A percentile compares a stretch with the other conserved stretches of the same genome.
These are phyloP conservation scores for Scenedesmus sp. DNA, from an alignment of 163 green algal genomes.

Conservation along the genomic window DNA sequence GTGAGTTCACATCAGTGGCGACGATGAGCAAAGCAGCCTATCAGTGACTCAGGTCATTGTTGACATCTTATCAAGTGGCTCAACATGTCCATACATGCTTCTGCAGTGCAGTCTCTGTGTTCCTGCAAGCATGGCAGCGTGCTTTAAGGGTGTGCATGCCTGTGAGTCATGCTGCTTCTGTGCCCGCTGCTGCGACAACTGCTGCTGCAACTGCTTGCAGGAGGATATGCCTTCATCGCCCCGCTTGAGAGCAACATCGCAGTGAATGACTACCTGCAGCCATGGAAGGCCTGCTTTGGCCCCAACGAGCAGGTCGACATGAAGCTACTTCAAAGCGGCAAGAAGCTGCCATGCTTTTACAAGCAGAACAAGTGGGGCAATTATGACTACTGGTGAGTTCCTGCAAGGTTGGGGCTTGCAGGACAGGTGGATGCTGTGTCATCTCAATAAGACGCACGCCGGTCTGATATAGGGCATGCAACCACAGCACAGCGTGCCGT, in stretches of 20 bases:
- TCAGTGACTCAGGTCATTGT: background rate
- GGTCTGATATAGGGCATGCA: too few relatives aligned
- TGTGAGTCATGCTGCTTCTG: background rate
- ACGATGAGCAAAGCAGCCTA: background rate
- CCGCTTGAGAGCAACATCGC: conserved; percentile 30
- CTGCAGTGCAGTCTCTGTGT: too few relatives aligned
- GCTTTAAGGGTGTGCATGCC: background rate
- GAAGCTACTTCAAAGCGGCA: background rate
- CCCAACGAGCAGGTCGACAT: conserved; percentile 16
- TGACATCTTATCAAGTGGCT: background rate
- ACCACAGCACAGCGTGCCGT: background rate
- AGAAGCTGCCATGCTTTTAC: conserved; percentile 55
- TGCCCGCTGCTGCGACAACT: background rate
- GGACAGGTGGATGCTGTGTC: background rate
- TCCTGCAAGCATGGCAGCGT: background rate
- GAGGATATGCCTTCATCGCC: conserved; percentile 28
- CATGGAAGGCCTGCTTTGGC: conserved; percentile 46
- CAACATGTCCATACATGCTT: background rate
- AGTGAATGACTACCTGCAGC: conserved; percentile 30
- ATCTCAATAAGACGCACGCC: too few relatives aligned
- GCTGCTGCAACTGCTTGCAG: background rate
- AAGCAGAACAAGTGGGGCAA: conserved; percentile 25
- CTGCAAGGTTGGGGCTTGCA: background rate
- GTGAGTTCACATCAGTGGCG: background rate
- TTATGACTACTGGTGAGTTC: conserved; percentile 45